Percentiles rank a stretch among this genome's conserved stretches.
phyloP scores from a whole-genome alignment of 2,329 filamentous ascomycete species.

The Trichoderma atrobrunneum region DNA sequence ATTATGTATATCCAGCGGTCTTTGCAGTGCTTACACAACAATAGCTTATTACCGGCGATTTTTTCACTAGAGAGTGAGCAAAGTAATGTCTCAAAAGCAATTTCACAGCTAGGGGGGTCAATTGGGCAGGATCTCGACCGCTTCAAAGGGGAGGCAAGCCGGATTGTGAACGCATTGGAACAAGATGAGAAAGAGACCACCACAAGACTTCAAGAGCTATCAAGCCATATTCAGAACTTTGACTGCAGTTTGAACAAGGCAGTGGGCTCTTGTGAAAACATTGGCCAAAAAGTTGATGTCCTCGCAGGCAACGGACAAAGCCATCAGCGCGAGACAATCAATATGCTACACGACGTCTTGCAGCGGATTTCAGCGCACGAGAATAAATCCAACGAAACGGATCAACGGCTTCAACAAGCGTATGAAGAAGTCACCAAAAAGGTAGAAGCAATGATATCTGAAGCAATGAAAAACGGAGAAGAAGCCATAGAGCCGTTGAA shows the following conservation, averaged over 20 bases:
- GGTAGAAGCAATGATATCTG: slow-evolving; percentile 22
- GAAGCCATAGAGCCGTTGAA: slow-evolving; percentile 23
- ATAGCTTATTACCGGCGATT: slow-evolving; percentile 1
- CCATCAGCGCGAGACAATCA: slow-evolving; percentile 10
- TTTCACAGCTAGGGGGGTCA: background rate
- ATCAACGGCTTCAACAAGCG: slow-evolving; percentile 23
- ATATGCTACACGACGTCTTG: slow-evolving; percentile 20
- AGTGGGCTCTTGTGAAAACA: slow-evolving; percentile 21
- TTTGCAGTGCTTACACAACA: background rate
- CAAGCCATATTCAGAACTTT: background rate
- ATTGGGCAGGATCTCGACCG: background rate
- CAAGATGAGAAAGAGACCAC: background rate
- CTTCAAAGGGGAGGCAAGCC: background rate
- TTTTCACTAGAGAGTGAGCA: background rate
- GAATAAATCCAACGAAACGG: slow-evolving; percentile 24
- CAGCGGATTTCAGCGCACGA: slow-evolving; percentile 25
- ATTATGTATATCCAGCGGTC: background rate
- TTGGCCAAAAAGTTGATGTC: slow-evolving; percentile 21
- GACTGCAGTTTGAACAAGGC: slow-evolving; percentile 1
- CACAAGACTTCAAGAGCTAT: background rate
- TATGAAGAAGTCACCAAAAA: slow-evolving; percentile 23
- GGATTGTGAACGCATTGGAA: background rate
- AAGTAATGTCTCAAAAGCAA: background rate
- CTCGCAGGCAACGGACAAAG: slow-evolving; percentile 15
- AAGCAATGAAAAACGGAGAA: slow-evolving; percentile 19